Base-by-base conservation (phyloP, 495 filamentous ascomycete genomes). In the Xylaria bambusicola region DNA sequence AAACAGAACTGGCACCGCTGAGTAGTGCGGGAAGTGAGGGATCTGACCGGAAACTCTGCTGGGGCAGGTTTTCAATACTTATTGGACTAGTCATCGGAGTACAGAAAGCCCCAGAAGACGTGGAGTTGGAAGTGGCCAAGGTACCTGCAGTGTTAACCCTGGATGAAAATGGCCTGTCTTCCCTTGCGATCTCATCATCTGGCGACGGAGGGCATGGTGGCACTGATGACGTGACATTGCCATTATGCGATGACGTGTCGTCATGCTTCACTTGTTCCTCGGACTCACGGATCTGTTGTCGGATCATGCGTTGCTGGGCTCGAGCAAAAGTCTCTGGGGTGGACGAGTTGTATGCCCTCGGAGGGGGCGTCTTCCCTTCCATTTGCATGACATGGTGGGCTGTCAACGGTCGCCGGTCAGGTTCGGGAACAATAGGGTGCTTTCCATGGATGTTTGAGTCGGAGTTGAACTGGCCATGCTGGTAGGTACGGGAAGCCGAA, bases 1-100 rank as follows among this genome's bases (percentile, higher is more conserved):
- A 91, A 18, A 91, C 74, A n/a, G 89, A 92, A 26, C 88, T 90
- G n/a, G 88, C 87, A n/a, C 88, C 85, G 29, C 88, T 91, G 13
- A 90, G 77, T 6, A 92, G 81, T 38, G 89, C 89, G 2, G 89
- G 89, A 6, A 92, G 80, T 41, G 88, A 90, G 13, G 89, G 88
- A 61, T 91, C 86, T 15, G 88, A 90, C 36, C 81, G 84, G 66
- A 85, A 89, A 38, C 82, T 82, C 21, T 85, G 84, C 21, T 78
- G 79, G 1, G 76, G 75, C 5, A 84, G 78, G 42, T 81, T 84
- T 20, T 73, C 70, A 7, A 80, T 76, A 31, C 80, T 86, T 15
- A 80, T 78, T 5, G 83, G 80, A 60, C 73, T 81, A 49, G 72
- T 85, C 64, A 75, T 58, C 24, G 75, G 77, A 15, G 75, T 77